Conservation (phyloP, 1,139 yeast species). For the Candida buenavistaensis region DNA sequence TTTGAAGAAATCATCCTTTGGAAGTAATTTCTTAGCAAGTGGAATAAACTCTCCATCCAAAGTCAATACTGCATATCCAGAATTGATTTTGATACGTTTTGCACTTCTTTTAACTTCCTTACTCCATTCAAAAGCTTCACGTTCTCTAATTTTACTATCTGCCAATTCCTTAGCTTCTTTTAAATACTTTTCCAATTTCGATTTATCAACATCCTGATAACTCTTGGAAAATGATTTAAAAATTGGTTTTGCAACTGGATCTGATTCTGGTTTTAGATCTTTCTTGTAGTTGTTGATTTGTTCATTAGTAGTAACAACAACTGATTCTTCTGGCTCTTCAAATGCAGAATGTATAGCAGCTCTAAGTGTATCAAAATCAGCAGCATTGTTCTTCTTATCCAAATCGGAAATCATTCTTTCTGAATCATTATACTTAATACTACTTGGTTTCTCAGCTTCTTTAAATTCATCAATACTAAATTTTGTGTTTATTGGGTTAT, state of each 20-base stretch:
- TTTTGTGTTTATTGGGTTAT: conserved; percentile 9
- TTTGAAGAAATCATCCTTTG: conserved; percentile 46
- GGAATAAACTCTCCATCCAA: conserved; percentile 42
- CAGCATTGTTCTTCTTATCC: conserved; percentile 8
- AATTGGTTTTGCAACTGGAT: neutral
- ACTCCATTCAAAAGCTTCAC: conserved; percentile 57
- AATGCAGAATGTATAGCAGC: conserved; percentile 9
- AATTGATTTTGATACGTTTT: conserved; percentile 28
- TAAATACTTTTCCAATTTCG: conserved; percentile 38
- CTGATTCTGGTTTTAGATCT: neutral
- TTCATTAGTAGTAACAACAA: conserved; percentile 4
- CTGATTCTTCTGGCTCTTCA: conserved; percentile 1
- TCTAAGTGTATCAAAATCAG: conserved; percentile 9
- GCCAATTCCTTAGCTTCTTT: conserved; percentile 44
- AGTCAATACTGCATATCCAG: conserved; percentile 48
- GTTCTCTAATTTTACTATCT: conserved; percentile 47
- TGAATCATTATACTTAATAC: conserved; percentile 22
- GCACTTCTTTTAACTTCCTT: conserved; percentile 27
- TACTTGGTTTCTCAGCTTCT: conserved; percentile 5
- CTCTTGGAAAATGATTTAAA: neutral
- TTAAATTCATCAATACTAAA: conserved; percentile 28
- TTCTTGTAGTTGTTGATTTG: neutral
- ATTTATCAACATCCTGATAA: conserved; percentile 15
- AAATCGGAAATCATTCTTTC: conserved; percentile 20
- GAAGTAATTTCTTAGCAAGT: conserved; percentile 36